Evolutionary conservation across 2,329 filamentous ascomycete genomes (phyloP).

Genomic region (Hypoxylon sp.): DNA sequence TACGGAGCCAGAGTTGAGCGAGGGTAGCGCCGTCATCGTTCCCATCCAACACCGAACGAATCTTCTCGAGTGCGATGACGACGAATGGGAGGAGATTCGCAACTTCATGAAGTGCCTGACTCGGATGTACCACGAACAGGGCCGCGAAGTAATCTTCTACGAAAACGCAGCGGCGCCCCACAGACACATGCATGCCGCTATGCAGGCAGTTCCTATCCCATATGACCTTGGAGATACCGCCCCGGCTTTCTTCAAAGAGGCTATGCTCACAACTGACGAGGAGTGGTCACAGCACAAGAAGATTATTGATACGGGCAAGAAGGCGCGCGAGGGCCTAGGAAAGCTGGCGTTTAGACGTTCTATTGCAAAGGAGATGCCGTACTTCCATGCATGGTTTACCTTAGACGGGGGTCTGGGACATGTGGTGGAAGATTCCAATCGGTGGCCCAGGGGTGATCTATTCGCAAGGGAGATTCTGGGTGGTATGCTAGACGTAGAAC

Average conservation of each 20-base stretch:
- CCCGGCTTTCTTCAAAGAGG: slow-evolving; percentile 95
- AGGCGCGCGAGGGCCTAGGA: slow-evolving; percentile 77
- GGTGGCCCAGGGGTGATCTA: slow-evolving; percentile 91
- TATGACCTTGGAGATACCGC: slow-evolving; percentile 92
- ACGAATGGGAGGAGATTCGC: slow-evolving; percentile 98
- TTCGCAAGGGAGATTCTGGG: slow-evolving; percentile 94
- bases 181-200: slow-evolving; percentile 84
- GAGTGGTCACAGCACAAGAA: slow-evolving; percentile 98
- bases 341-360: slow-evolving; percentile 85
- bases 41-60: slow-evolving; percentile 90
- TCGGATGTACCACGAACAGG: slow-evolving; percentile 93
- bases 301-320: slow-evolving; percentile 86
- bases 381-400: slow-evolving; percentile 97
- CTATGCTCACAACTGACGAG: slow-evolving; percentile 87
- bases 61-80: slow-evolving; percentile 96
- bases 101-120: slow-evolving; percentile 99
- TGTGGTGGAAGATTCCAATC: slow-evolving; percentile 85
- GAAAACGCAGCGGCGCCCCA: slow-evolving; percentile 91
- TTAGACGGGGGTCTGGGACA: slow-evolving; percentile 94
- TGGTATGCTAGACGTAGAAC: slow-evolving; percentile 88
- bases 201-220: slow-evolving; percentile 89
- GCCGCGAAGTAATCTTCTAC: slow-evolving; percentile 95
- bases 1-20: slow-evolving; percentile 88
- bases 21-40: slow-evolving; percentile 88
- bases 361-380: slow-evolving; percentile 95